Conservation (phyloP, 2,329 filamentous ascomycete genomes). For the Claviceps monticola region DNA sequence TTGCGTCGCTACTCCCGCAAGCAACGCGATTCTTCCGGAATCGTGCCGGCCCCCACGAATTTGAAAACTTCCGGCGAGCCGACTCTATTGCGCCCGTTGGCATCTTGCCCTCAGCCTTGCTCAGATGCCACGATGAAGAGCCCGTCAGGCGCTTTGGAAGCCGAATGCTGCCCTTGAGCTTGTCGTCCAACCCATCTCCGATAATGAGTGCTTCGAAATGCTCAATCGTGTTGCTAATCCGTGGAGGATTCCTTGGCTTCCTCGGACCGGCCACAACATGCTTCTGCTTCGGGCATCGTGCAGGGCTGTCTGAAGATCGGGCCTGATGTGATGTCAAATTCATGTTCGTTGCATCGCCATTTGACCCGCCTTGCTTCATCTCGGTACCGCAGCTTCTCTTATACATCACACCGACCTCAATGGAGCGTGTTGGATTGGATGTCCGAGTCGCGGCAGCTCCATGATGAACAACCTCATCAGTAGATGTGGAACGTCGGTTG, state of each 20-base stretch:
- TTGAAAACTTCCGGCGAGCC: constrained; percentile 3
- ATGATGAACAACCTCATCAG: neutral
- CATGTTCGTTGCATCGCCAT: neutral
- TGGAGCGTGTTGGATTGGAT: neutral
- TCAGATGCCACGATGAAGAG: constrained; percentile 1
- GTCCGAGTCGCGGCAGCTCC: neutral
- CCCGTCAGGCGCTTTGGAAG: neutral
- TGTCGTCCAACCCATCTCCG: neutral
- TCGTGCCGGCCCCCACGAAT: constrained; percentile 4
- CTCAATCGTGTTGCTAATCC: constrained; percentile 5
- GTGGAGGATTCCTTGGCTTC: neutral
- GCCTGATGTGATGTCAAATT: neutral
- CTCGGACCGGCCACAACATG: neutral
- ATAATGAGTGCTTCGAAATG: constrained; percentile 5
- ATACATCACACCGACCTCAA: neutral
- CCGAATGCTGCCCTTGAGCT: neutral
- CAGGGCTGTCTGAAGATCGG: neutral
- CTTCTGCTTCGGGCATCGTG: neutral
- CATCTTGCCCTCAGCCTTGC: neutral
- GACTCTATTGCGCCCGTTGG: neutral
- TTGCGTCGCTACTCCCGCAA: neutral
- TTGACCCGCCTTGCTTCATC: neutral
- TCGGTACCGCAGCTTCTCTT: neutral
- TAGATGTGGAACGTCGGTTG: neutral
- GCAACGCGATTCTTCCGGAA: neutral